Base-by-base conservation (phyloP, 192 early-diverging fungal species). In the Podila minutissima region DNA sequence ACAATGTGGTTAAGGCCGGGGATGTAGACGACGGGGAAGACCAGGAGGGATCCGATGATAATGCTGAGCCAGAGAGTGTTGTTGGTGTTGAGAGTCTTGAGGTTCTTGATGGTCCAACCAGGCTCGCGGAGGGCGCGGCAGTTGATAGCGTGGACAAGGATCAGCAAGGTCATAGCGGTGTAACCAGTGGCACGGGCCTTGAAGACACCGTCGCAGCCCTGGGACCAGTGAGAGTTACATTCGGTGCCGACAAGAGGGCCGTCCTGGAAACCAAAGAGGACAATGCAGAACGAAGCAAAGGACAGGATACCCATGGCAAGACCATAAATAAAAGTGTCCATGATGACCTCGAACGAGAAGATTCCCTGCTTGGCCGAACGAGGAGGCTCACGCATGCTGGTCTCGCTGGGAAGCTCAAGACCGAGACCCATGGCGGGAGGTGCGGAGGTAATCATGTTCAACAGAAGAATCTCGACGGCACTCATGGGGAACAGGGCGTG, bases 351-450 rank as follows among this genome's bases (percentile, higher is more conserved):
- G 57, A 77, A 82, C n/a, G 91, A 85, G 64, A 94, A 96, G 19
- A 96, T 78, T 13, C 92, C 90, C 35, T 81, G 71, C 55, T 89
- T 87, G 6, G 83, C 74, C 20, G 86, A 71, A 24, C 92, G 89
- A 22, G 93, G 95, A 8, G 95, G 93, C 60, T 90, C 88, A 26
- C 85, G 83, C 93, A 94, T 95, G 64, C 89, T 90, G 31, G 89
- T 85, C 1, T 71, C 75, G 72, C 85, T 86, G 13, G 88, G 83
- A 74, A 83, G 86, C 72, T 95, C 93, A 26, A 91, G 83, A 55
- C 94, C 93, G 26, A 95, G 84, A 55, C 90, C 87, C 84, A 95
- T 91, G 26, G 94, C 93, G 10, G 92, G 89, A 28, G 94, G 94
- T 20, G 94, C 89, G 55, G 89, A 87, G 1, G 93, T 94, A 32